Evolutionary conservation across 202 grass and related monocot genomes (phyloP).

Genomic region (Zoysia matrella): DNA sequence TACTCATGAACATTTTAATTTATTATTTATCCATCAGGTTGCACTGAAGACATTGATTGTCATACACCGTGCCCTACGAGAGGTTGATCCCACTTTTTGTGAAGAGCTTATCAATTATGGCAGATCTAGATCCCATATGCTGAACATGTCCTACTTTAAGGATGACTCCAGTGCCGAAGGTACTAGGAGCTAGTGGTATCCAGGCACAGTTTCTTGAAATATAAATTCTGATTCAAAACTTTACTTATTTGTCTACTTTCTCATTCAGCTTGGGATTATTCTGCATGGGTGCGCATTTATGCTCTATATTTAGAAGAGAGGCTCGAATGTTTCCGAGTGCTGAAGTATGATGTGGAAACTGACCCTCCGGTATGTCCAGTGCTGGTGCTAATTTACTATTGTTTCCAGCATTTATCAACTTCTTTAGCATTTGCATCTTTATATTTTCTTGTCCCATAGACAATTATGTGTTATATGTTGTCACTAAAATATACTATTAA

Average conservation of each 20-base stretch:
- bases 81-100: conserved; percentile 95
- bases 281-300: conserved; percentile 93
- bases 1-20: conserved; percentile 41
- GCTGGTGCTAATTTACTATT: conserved; percentile 21
- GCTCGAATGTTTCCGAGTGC: conserved; percentile 92
- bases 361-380: conserved; percentile 82
- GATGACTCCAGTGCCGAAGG: conserved; percentile 97
- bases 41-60: conserved; percentile 95
- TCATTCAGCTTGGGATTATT: conserved; percentile 97
- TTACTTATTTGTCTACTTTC: conserved; percentile 33
- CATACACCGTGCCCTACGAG: conserved; percentile 90
- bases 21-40: conserved; percentile 57
- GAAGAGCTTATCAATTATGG: conserved; percentile 99
- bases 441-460: not conserved
- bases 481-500: conserved; percentile 12
- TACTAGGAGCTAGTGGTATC: conserved; percentile 49
- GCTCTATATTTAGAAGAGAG: conserved; percentile 98
- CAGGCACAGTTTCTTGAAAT: conserved; percentile 25
- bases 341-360: conserved; percentile 91
- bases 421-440: conserved; percentile 11
- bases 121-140: conserved; percentile 92
- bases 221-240: conserved; percentile 22
- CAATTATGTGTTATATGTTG: conserved; percentile 22
- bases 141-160: conserved; percentile 98
- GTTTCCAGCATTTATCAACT: conserved; percentile 20